Conservation (phyloP, 345 rosid genomes). For the Hypericum androsaemum region DNA sequence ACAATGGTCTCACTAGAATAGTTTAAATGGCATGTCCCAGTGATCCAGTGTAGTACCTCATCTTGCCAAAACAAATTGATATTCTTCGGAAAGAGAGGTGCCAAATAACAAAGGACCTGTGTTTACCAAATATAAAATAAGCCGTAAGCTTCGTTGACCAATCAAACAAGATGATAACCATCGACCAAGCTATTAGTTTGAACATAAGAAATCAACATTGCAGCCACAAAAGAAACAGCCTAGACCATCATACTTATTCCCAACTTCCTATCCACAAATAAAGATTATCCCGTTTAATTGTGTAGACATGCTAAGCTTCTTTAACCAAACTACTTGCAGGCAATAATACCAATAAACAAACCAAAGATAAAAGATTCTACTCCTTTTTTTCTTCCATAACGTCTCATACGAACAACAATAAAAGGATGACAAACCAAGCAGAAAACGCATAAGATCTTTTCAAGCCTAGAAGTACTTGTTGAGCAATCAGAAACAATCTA, state of each 20-base stretch:
- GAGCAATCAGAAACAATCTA: not conserved
- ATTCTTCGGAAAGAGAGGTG: conserved; percentile 88
- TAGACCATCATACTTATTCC: not conserved
- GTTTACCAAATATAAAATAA: conserved; percentile 13
- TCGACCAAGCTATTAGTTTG: not conserved
- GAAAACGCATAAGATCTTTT: no score
- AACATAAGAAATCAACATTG: conserved; percentile 1
- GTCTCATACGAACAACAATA: no score
- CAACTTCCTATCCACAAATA: not conserved
- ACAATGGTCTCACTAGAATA: no score
- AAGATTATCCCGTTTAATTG: not conserved
- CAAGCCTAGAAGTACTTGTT: not conserved
- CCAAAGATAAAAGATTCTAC: no score
- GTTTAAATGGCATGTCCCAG: conserved; percentile 2
- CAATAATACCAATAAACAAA: no score
- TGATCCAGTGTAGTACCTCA: conserved; percentile 44
- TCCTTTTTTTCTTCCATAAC: no score
- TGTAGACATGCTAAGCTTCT: no score
- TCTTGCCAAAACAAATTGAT: conserved; percentile 92
- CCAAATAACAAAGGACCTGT: conserved; percentile 83
- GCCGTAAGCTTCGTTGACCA: not conserved
- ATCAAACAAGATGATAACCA: not conserved
- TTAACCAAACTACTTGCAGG: no score
- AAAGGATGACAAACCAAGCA: no score
- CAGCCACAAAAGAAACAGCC: not conserved